Percentiles rank a stretch among this genome's conserved stretches.
These are phyloP conservation scores for Suillus paluster DNA, from an alignment of 768 basidiomycete genomes.

Conservation along the genomic window DNA sequence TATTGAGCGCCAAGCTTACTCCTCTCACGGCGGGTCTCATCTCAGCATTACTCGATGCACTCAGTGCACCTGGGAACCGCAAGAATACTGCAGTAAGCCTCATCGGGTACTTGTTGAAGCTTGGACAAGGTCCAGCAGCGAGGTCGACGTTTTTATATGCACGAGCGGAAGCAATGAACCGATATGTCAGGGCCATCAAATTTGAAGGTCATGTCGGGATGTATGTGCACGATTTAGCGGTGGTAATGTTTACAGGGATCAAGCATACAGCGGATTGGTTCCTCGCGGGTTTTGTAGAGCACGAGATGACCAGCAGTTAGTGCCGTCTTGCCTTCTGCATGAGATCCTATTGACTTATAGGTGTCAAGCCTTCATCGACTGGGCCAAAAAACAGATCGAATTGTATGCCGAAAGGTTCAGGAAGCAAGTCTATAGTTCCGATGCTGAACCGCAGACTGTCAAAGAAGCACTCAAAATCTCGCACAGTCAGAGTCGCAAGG, in stretches of 20 bases:
- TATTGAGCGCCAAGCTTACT: conserved; percentile 61
- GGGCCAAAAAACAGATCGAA: conserved; percentile 89
- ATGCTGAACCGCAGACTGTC: conserved; percentile 69
- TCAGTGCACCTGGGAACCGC: conserved; percentile 76
- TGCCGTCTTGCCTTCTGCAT: conserved; percentile 11
- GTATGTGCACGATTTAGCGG: conserved; percentile 85
- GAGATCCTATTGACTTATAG: not conserved
- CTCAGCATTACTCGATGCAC: conserved; percentile 68
- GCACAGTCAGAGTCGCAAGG: conserved; percentile 82
- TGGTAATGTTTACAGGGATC: conserved; percentile 92
- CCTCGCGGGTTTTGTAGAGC: conserved; percentile 92
- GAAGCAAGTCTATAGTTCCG: conserved; percentile 89
- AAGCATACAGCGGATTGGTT: conserved; percentile 99
- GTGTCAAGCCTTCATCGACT: conserved; percentile 83
- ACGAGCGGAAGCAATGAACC: conserved; percentile 72
- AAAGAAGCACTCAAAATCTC: conserved; percentile 82
- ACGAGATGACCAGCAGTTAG: conserved; percentile 90
- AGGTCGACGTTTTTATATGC: conserved; percentile 83
- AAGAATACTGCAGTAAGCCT: conserved; percentile 76
- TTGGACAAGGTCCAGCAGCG: conserved; percentile 79
- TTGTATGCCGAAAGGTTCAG: conserved; percentile 83
- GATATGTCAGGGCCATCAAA: conserved; percentile 82
- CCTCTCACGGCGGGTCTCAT: conserved; percentile 71
- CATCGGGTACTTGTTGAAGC: conserved; percentile 71
- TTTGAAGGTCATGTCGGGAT: conserved; percentile 88